A percentile compares a stretch with the other conserved stretches of the same genome.
phyloP scores from a whole-genome alignment of 2,329 filamentous ascomycete genomes.

The Aspergillus pseudoterreus region DNA sequence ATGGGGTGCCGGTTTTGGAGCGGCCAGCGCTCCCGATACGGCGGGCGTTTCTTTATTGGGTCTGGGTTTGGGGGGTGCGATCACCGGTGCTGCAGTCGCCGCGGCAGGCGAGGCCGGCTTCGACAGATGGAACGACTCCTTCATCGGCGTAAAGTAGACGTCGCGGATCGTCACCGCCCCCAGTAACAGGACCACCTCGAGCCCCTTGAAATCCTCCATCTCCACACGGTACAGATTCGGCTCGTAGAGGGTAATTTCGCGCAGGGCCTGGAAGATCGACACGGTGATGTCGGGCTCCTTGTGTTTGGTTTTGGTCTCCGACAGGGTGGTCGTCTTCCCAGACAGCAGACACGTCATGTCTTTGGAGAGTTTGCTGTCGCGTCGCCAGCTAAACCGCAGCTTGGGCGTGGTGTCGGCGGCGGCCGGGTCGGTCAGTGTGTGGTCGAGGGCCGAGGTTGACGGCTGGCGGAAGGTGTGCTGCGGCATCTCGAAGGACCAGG shows the following conservation, averaged over 20 bases:
- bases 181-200: conserved; percentile 74
- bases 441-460: conserved; percentile 73
- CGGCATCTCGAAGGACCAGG: conserved; percentile 92
- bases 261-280: conserved; percentile 74
- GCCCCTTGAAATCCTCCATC: conserved; percentile 87
- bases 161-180: conserved; percentile 60
- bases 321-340: conserved; percentile 63
- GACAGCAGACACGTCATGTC: conserved; percentile 86
- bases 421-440: conserved; percentile 61
- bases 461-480: conserved; percentile 78
- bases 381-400: conserved; percentile 82
- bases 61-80: not conserved
- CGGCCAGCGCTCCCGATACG: not conserved
- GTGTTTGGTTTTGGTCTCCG: conserved; percentile 66
- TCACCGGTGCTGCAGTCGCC: conserved; percentile 1
- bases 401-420: conserved; percentile 61
- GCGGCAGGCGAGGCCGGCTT: not conserved
- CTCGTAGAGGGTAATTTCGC: conserved; percentile 85
- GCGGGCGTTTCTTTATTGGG: not conserved
- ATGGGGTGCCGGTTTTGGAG: not conserved
- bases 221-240: conserved; percentile 87
- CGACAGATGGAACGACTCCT: conserved; percentile 73
- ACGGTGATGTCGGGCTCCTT: conserved; percentile 94
- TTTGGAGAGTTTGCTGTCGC: conserved; percentile 78
- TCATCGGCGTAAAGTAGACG: conserved; percentile 60